Percentiles rank a stretch among this genome's conserved stretches.
These are phyloP conservation scores for Chlorella sorokiniana DNA, from an alignment of 139 green algal genomes.

Conservation along the genomic window DNA sequence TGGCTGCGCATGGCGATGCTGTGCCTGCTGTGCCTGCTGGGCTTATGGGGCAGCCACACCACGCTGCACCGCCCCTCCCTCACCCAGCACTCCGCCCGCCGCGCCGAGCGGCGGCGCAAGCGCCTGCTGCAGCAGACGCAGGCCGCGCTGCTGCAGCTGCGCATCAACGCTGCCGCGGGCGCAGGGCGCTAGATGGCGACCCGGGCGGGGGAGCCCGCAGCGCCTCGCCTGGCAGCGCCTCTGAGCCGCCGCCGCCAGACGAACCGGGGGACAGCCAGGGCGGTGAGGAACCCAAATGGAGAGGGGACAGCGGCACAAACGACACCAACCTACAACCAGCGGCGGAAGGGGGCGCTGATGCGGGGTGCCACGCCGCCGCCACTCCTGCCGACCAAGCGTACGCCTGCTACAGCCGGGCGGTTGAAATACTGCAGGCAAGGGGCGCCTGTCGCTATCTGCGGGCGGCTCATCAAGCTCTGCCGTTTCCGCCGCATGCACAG, in stretches of 20 bases:
- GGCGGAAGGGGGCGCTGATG: not conserved
- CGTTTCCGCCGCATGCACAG: too few species aligned
- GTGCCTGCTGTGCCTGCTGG: slow-evolving; percentile 68
- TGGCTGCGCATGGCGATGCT: slow-evolving; percentile 46
- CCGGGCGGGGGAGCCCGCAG: slow-evolving; percentile 20
- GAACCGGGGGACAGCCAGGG: too few species aligned
- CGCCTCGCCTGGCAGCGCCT: too few species aligned
- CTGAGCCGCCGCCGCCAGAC: not conserved
- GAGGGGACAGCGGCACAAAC: not conserved
- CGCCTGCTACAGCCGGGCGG: slow-evolving; percentile 64
- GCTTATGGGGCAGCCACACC: slow-evolving; percentile 54
- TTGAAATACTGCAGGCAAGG: slow-evolving; percentile 62
- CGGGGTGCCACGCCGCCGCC: not conserved
- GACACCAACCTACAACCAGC: not conserved
- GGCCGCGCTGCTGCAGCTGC: slow-evolving; percentile 46
- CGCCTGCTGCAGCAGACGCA: slow-evolving; percentile 32
- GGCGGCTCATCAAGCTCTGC: too few species aligned
- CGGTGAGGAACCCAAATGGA: too few species aligned
- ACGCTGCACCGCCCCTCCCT: slow-evolving; percentile 57
- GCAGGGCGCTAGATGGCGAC: slow-evolving; percentile 41
- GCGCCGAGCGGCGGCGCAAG: slow-evolving; percentile 38
- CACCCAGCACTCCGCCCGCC: slow-evolving; percentile 42
- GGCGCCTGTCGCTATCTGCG: not conserved
- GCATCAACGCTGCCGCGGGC: slow-evolving; percentile 51
- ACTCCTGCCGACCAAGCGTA: slow-evolving; percentile 57